A percentile compares a stretch with the other conserved stretches of the same genome.
Conservation (phyloP, 257 asterid species). For the Fraxinus anomala region DNA sequence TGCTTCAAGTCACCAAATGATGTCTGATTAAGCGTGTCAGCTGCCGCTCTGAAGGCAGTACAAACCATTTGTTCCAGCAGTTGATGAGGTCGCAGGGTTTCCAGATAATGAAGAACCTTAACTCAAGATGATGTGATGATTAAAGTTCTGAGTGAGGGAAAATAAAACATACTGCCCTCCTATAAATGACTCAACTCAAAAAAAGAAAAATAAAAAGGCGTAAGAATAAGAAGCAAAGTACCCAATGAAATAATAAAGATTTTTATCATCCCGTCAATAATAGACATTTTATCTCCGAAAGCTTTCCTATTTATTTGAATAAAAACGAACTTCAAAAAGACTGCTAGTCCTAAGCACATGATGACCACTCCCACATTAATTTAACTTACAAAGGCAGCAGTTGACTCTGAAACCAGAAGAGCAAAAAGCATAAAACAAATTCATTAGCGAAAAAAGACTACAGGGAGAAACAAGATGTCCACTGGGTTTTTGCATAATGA, state of each 20-base stretch:
- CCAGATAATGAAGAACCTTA: conserved; percentile 95
- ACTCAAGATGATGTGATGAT: conserved; percentile 22
- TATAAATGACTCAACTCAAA: background rate
- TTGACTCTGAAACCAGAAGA: no score
- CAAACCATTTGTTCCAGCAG: conserved; percentile 86
- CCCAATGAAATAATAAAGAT: background rate
- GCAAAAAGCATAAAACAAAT: no score
- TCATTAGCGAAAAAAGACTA: no score
- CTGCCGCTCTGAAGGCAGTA: conserved; percentile 84
- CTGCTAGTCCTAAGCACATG: background rate
- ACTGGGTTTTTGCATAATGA: no score
- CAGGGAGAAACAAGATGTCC: no score
- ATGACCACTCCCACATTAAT: background rate
- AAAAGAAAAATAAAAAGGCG: background rate
- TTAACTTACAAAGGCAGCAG: background rate
- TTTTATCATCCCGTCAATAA: background rate
- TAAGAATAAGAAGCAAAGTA: background rate
- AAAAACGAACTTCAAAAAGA: background rate
- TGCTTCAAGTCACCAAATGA: conserved; percentile 65
- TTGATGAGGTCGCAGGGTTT: conserved; percentile 68
- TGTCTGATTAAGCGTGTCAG: conserved; percentile 73
- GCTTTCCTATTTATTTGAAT: background rate
- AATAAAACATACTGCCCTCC: background rate
- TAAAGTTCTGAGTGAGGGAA: background rate
- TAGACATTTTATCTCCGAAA: background rate